Percentiles rank a stretch among this genome's conserved stretches.
These are phyloP conservation scores for Ramaria sp. DNA, from an alignment of 768 basidiomycete species.

Conservation along the genomic window DNA sequence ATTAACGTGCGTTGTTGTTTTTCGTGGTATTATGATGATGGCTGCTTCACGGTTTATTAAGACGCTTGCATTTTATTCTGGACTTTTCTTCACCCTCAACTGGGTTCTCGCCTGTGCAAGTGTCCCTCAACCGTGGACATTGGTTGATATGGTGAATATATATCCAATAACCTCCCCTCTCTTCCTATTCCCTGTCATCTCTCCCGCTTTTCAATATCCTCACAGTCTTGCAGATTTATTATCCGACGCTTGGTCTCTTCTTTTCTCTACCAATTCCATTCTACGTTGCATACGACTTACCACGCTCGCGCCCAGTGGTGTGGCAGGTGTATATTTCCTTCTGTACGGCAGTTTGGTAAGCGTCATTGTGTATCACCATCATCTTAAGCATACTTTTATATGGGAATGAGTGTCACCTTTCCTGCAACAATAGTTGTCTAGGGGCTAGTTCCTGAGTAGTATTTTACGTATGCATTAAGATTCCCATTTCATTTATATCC, in stretches of 20 bases:
- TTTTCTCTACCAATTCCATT: constrained; percentile 19
- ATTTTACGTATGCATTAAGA: no score
- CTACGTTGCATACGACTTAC: constrained; percentile 23
- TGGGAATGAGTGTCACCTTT: neutral
- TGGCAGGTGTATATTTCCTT: constrained; percentile 21
- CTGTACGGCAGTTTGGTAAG: constrained; percentile 17
- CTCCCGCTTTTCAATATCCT: no score
- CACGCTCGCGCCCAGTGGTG: constrained; percentile 14
- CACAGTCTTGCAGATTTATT: neutral
- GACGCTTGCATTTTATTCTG: constrained; percentile 13
- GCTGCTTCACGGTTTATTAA: constrained; percentile 4
- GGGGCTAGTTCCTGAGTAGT: no score
- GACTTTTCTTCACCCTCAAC: constrained; percentile 20
- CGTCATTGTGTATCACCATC: neutral
- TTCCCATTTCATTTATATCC: neutral
- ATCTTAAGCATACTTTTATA: neutral
- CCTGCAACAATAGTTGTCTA: neutral
- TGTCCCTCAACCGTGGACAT: constrained; percentile 9
- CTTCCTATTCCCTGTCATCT: neutral
- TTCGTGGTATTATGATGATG: neutral
- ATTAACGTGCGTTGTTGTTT: neutral
- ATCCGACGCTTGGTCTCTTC: constrained; percentile 5
- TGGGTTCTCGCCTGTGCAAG: constrained; percentile 21
- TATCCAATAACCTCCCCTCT: constrained; percentile 3
- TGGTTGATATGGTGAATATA: constrained; percentile 8